phyloP scores from a whole-genome alignment of 2,329 filamentous ascomycete genomes.

The Pestalotiopsis fici region DNA sequence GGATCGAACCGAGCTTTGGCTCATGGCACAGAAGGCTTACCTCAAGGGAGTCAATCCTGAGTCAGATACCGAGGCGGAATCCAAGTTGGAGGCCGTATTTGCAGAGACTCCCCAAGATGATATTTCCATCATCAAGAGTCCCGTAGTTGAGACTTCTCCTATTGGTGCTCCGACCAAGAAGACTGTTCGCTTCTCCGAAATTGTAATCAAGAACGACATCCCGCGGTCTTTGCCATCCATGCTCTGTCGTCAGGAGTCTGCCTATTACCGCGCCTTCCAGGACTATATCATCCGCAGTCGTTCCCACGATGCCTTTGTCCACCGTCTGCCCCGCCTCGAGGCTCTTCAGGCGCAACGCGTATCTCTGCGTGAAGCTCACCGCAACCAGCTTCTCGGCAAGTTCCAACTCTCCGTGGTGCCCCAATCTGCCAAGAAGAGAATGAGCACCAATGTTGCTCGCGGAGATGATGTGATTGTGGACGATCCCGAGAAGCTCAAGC shows the following conservation, averaged over 20 bases:
- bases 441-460: conserved; percentile 72
- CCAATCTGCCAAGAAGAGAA: conserved; percentile 70
- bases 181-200: conserved; percentile 72
- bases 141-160: conserved; percentile 25
- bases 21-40: conserved; percentile 79
- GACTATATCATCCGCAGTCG: conserved; percentile 68
- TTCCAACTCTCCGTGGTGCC: conserved; percentile 74
- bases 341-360: conserved; percentile 82
- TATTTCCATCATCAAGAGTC: conserved; percentile 23
- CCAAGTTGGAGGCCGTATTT: conserved; percentile 36
- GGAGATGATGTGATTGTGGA: conserved; percentile 67
- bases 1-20: conserved; percentile 84
- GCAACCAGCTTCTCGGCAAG: conserved; percentile 81
- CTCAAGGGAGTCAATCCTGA: conserved; percentile 66
- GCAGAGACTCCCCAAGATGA: conserved; percentile 33
- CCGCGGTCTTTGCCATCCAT: conserved; percentile 54
- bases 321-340: conserved; percentile 83
- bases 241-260: conserved; percentile 64
- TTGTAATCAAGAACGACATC: conserved; percentile 43
- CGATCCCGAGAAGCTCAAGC: conserved; percentile 63
- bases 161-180: conserved; percentile 47
- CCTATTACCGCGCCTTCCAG: conserved; percentile 88
- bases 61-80: conserved; percentile 36
- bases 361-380: conserved; percentile 71
- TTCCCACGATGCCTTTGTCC: conserved; percentile 76